Percentiles rank a stretch among this genome's conserved stretches.
Evolutionary conservation across 257 asterid species (phyloP).

Genomic region (Solanum virginianum): DNA sequence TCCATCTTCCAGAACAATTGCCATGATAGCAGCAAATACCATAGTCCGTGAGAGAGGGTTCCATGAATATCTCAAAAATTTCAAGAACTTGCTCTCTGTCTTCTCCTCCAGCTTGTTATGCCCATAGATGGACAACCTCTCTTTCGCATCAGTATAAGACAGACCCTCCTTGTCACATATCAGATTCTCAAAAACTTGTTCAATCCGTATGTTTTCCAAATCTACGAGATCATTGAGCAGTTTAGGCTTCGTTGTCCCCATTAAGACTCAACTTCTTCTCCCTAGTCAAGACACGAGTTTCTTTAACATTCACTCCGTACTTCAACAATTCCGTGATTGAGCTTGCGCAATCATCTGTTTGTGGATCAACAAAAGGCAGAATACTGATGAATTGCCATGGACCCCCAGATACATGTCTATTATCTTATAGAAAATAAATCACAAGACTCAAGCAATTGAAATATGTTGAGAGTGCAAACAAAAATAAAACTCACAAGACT

Average conservation of each 20-base stretch:
- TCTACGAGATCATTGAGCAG: slow-evolving; percentile 88
- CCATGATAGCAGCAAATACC: slow-evolving; percentile 97
- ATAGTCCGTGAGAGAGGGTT: slow-evolving; percentile 94
- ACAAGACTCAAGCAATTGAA: no score
- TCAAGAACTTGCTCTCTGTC: slow-evolving; percentile 76
- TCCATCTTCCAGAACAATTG: slow-evolving; percentile 94
- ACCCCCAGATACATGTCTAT: slow-evolving; percentile 11
- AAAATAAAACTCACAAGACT: no score
- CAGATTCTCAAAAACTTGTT: slow-evolving; percentile 81
- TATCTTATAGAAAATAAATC: no score
- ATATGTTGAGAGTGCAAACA: not conserved
- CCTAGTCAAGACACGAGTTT: not conserved
- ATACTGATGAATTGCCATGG: slow-evolving; percentile 35
- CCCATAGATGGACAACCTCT: slow-evolving; percentile 80
- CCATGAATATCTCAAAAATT: slow-evolving; percentile 86
- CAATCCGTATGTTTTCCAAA: slow-evolving; percentile 91
- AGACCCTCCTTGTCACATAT: slow-evolving; percentile 91
- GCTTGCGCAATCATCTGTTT: slow-evolving; percentile 26
- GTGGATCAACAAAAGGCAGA: slow-evolving; percentile 35
- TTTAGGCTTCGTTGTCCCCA: slow-evolving; percentile 86
- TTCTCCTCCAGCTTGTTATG: slow-evolving; percentile 89
- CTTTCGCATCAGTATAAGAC: slow-evolving; percentile 56
- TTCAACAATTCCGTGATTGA: slow-evolving; percentile 25
- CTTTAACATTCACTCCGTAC: slow-evolving; percentile 28
- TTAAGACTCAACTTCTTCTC: not conserved